Percentiles rank a stretch among this genome's conserved stretches.
These are phyloP conservation scores for Carnegiea gigantea DNA, from an alignment of 179 eudicot species.

Conservation along the genomic window DNA sequence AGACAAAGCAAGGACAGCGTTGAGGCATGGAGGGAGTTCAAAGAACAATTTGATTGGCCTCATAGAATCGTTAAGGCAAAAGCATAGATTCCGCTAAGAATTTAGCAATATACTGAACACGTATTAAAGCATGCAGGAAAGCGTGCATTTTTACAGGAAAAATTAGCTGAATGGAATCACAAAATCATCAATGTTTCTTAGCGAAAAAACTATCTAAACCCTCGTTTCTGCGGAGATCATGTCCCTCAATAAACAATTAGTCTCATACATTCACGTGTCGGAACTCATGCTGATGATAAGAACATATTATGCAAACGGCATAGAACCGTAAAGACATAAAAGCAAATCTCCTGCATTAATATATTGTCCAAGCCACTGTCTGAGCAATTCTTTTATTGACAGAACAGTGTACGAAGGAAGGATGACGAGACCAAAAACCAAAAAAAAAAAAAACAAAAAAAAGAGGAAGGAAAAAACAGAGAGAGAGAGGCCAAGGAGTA, in stretches of 20 bases:
- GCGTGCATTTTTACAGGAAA: neutral
- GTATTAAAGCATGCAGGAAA: neutral
- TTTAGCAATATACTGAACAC: neutral
- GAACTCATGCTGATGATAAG: neutral
- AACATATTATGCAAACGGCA: neutral
- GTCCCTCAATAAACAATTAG: no score
- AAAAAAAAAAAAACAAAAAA: neutral
- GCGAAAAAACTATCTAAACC: no score
- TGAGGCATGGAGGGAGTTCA: slow-evolving; percentile 39
- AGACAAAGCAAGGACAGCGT: slow-evolving; percentile 32
- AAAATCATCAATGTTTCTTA: neutral
- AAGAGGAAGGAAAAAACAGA: neutral
- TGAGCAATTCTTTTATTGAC: neutral
- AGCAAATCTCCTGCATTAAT: neutral
- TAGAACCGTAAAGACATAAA: neutral
- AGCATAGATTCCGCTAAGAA: neutral
- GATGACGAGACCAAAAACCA: neutral
- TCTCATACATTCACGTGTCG: neutral
- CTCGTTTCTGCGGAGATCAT: no score
- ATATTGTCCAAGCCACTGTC: neutral
- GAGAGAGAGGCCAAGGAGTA: neutral
- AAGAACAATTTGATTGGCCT: slow-evolving; percentile 16
- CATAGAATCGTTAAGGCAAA: slow-evolving; percentile 14
- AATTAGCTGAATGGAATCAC: neutral
- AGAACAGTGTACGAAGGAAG: neutral